These are phyloP conservation scores for Esteya vermicola DNA, from an alignment of 2,329 filamentous ascomycete genomes.

Conservation along the genomic window DNA sequence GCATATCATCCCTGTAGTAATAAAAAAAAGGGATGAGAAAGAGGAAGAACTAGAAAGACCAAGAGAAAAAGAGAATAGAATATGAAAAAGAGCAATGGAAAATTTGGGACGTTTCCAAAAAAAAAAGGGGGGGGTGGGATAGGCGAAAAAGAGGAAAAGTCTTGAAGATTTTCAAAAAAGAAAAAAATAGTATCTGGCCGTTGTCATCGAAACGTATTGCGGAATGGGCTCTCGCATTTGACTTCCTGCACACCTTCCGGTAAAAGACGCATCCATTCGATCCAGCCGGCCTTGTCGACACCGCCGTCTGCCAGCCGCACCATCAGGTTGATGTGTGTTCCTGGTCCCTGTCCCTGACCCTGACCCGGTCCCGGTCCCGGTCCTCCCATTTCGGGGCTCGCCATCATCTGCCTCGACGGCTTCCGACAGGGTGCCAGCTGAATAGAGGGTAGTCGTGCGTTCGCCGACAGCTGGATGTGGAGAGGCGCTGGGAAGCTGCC, in stretches of 20 bases:
- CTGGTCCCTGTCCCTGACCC: slow-evolving; percentile 14
- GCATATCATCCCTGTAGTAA: too few species aligned
- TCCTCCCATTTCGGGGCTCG: slow-evolving; percentile 26
- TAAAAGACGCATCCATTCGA: slow-evolving; percentile 44
- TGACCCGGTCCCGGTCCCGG: too few species aligned
- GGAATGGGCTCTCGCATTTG: slow-evolving; percentile 37
- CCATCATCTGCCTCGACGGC: slow-evolving; percentile 23
- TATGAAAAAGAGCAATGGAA: not conserved
- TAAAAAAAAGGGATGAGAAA: too few species aligned
- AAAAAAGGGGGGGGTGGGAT: not conserved
- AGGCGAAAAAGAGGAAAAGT: not conserved
- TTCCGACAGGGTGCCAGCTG: slow-evolving; percentile 35
- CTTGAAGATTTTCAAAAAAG: not conserved
- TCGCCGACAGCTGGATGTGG: slow-evolving; percentile 40
- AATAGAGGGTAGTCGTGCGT: slow-evolving; percentile 39
- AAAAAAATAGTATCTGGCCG: not conserved
- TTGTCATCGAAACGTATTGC: slow-evolving; percentile 22
- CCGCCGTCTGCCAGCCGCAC: slow-evolving; percentile 36
- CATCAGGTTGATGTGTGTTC: slow-evolving; percentile 32
- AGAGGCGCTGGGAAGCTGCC: slow-evolving; percentile 39
- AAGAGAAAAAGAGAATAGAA: not conserved
- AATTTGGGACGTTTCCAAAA: too few species aligned
- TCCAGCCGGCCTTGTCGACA: slow-evolving; percentile 38
- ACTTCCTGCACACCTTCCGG: slow-evolving; percentile 41
- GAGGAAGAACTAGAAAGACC: not conserved